phyloP scores from a whole-genome alignment of 2,329 filamentous ascomycete species.

The Phialophora verrucosa region DNA sequence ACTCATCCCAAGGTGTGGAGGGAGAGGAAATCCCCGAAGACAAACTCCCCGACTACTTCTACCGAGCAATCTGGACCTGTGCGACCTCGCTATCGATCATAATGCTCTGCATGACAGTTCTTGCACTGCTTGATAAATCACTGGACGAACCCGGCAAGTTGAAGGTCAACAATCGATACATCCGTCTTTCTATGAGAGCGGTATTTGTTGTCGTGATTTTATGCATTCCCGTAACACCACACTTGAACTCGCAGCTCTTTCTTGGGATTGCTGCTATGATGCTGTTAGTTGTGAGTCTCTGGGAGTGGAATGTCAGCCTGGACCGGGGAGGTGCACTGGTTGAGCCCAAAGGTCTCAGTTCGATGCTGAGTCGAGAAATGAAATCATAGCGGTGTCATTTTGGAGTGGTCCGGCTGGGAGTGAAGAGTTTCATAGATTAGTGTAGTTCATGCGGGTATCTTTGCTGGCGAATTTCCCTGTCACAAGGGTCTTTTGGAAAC shows the following conservation, averaged over 20 bases:
- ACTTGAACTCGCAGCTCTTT: slow-evolving; percentile 2
- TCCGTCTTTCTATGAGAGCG: not conserved
- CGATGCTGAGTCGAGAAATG: slow-evolving; percentile 17
- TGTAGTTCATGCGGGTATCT: not conserved
- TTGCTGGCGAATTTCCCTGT: not conserved
- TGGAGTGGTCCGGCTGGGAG: not conserved
- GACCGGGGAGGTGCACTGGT: slow-evolving; percentile 12
- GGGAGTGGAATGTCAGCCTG: slow-evolving; percentile 19
- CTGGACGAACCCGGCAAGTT: slow-evolving; percentile 13
- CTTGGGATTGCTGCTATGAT: slow-evolving; percentile 7
- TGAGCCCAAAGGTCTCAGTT: slow-evolving; percentile 1
- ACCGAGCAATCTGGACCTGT: slow-evolving; percentile 12
- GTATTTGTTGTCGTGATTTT: slow-evolving; percentile 8
- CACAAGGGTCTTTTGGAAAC: not conserved
- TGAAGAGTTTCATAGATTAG: not conserved
- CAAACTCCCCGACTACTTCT: not conserved
- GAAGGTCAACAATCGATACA: slow-evolving; percentile 17
- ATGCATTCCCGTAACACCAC: not conserved
- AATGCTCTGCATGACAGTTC: slow-evolving; percentile 11
- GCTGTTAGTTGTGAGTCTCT: slow-evolving; percentile 7
- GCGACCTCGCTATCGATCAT: slow-evolving; percentile 4
- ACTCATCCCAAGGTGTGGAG: not conserved
- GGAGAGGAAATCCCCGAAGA: not conserved
- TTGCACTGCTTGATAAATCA: slow-evolving; percentile 6
- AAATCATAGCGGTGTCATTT: not conserved